phyloP scores from a whole-genome alignment of 2,329 filamentous ascomycete genomes.

The Colletotrichum shisoi region DNA sequence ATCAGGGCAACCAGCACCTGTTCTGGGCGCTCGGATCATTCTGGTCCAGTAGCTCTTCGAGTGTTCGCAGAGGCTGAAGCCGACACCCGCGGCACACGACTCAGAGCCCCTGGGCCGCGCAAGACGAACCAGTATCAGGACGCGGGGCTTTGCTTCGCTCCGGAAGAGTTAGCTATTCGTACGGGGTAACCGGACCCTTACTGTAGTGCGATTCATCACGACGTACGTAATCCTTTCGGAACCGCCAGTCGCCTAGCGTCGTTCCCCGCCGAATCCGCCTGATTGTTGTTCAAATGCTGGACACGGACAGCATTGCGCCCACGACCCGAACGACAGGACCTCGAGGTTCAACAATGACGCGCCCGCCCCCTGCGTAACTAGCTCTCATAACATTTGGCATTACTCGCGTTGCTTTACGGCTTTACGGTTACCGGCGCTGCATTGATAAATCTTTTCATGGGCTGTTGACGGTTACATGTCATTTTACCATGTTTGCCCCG shows the following conservation, averaged over 20 bases:
- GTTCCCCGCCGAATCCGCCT: neutral
- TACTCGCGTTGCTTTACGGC: neutral
- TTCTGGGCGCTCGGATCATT: constrained; percentile 14
- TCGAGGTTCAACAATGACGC: neutral
- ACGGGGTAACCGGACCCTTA: too few relatives aligned
- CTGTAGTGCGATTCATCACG: constrained; percentile 12
- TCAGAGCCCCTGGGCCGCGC: constrained; percentile 27
- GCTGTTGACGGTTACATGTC: neutral
- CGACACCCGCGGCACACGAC: constrained; percentile 22
- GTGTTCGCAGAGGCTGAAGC: constrained; percentile 22
- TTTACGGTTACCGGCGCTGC: neutral
- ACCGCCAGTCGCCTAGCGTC: neutral
- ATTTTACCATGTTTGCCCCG: neutral
- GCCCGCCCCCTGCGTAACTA: neutral
- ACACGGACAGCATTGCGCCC: neutral
- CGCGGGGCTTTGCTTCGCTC: constrained; percentile 23
- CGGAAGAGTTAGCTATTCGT: too few relatives aligned
- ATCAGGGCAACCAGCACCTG: constrained; percentile 20
- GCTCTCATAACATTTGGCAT: neutral
- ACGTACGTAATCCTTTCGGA: constrained; percentile 28
- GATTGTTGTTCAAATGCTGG: neutral
- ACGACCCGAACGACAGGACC: constrained; percentile 1
- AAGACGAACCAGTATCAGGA: constrained; percentile 13
- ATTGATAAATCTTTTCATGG: neutral
- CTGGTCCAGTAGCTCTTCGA: neutral